Evolutionary conservation across 805 yeast genomes (phyloP).

Genomic region (Pichia pseudocactophila): DNA sequence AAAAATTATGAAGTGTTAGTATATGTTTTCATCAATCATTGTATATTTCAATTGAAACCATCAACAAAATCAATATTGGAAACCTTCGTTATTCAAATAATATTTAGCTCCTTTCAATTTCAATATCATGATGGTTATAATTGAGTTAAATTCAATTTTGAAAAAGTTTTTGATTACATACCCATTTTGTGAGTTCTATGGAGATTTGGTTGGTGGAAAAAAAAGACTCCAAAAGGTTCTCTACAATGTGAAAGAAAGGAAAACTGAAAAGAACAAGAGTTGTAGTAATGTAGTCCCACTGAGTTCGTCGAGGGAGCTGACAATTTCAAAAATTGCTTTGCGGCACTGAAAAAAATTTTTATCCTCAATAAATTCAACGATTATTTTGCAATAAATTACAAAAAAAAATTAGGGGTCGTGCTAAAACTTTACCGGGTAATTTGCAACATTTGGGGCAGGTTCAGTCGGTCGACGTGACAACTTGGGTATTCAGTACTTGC

Average conservation of each 20-base stretch:
- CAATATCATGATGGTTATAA: not conserved
- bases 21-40: not conserved
- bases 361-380: not conserved
- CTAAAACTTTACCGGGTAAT: not conserved
- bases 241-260: not conserved
- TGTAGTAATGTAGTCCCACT: not conserved
- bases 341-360: slow-evolving; percentile 1
- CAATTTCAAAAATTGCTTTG: not conserved
- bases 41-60: too few species aligned
- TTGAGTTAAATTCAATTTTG: not conserved
- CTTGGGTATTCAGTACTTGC: too few species aligned
- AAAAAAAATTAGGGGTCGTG: not conserved
- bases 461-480: not conserved
- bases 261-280: slow-evolving; percentile 2
- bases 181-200: slow-evolving; percentile 11
- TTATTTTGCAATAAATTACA: too few species aligned
- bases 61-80: too few species aligned
- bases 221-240: not conserved
- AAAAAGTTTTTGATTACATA: slow-evolving; percentile 3
- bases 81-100: too few species aligned
- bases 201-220: slow-evolving; percentile 3
- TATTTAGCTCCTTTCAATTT: too few species aligned
- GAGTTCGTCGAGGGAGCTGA: not conserved
- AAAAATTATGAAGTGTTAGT: slow-evolving; percentile 8
- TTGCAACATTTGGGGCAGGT: too few species aligned